Evolutionary conservation across 1,284 basidiomycete genomes (phyloP), one percentile per base, ranked within the genome.

Genomic region (Termitomyces sp.): DNA sequence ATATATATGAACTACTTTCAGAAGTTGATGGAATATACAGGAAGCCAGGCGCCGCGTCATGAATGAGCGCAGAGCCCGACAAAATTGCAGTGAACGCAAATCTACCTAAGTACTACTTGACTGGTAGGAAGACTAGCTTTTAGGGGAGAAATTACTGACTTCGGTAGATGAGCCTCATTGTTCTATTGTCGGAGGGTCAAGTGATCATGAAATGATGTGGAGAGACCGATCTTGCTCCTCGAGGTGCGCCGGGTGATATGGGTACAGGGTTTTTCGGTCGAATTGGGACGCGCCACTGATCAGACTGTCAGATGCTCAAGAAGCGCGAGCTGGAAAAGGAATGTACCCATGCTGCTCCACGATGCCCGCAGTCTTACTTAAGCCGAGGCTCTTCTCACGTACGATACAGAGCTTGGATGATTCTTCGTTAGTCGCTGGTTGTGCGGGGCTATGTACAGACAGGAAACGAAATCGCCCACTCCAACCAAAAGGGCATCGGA

Each of bases 141-240:
- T 17, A 30, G 45, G 24, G 31, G 19, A 49, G 50, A 42, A 54
- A 52, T 34, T 42, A 38, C 39, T 53, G 48, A 57, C 50, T 24
- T 54, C 54, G 51, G 47, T 13, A 48, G 21, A 43, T 34, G 51
- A 5, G 24, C 3, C 24, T 44, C 44, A 7, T 28, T 19, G 2
- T 26, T 13, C 13, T 6, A 40, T 9, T 17, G 17, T 40, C 50
- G 53, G 57, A 21, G 31, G 39, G 26, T 15, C 36, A 12, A 19
- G 31, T 28, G 42, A 46, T 44, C 39, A 49, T 33, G 41, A 30
- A 46, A 53, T 46, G 15, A 28, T 34, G 26, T 31, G 31, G 31
- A 24, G 42, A 21, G 4, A 9, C 5, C 15, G 6, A 48, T 28
- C 24, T 12, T 38, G 24, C 5, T 15, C 46, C 21, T 36, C 21